Evolutionary conservation across 306 rosid genomes (phyloP), one percentile per base, ranked within the genome.

Genomic region (Acacia confusa): DNA sequence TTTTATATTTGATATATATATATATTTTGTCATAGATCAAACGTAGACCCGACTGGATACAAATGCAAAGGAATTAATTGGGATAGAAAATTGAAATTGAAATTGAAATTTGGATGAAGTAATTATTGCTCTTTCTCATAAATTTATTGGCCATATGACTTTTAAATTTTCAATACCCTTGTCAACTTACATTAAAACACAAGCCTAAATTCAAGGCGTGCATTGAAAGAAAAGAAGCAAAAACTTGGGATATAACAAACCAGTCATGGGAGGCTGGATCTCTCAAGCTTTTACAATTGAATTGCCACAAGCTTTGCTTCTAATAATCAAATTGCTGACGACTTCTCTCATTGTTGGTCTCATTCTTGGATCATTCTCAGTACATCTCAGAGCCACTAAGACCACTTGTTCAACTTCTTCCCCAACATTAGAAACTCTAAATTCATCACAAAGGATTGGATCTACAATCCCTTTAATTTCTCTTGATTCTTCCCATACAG

Each of bases 331-430:
- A 25, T 70, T 67, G 73, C 78, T 82, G 36, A 83, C 70, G 50
- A 82, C 89, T 60, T 84, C 88, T 85, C 92, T 72, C 90, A 85
- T 84, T 0, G 85, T 75, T 4, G 92, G 91, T 70, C 89, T 85
- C 44, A 43, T 85, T n/a, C 41, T 80, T 16, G 89, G 85, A 53
- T 88, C 91, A 3, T 58, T 58, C 15, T 58, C 65, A 9, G 65
- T 58, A 10, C 30, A 58, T 58, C 32, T 58, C 65, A 58, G 55
- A 38, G 85, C 92, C 79, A 88, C 43, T 40, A 50, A 17, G 63
- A 88, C 58, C 52, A 87, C 85, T 25, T 50, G n/a, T 25, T 12
- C 81, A 53, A 88, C 88, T 69, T 82, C 85, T 19, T 84, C 85
- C 87, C 15, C 84, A 11, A 55, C 30, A 28, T 72, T 72, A 19